A percentile compares a stretch with the other conserved stretches of the same genome.
Conservation (phyloP, 805 yeast genomes). For the Diddensiella santjacobensis region DNA sequence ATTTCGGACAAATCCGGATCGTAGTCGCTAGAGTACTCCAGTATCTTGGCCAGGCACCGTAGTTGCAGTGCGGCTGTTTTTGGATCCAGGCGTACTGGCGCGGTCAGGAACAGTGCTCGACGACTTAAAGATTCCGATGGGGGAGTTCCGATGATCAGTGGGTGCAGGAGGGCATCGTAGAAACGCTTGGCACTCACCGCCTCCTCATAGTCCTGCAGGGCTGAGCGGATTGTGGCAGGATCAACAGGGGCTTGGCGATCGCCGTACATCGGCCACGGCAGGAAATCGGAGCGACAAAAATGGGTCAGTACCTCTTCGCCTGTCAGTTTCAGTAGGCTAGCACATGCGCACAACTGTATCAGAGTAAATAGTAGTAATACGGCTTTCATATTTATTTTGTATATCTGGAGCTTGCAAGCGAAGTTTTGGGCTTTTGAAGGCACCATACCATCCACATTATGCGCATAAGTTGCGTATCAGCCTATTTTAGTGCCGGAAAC, state of each 20-base stretch:
- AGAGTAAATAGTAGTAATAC: too few species aligned
- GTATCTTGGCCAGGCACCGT: not conserved
- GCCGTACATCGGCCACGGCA: not conserved
- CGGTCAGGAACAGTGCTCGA: not conserved
- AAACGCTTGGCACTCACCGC: not conserved
- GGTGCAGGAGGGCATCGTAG: not conserved
- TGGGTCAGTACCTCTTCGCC: not conserved
- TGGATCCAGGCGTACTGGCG: not conserved
- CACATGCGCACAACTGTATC: too few species aligned
- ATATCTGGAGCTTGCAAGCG: too few species aligned
- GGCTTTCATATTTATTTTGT: too few species aligned
- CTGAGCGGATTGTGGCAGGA: not conserved
- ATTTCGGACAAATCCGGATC: not conserved
- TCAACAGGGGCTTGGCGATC: not conserved
- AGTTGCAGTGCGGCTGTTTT: not conserved
- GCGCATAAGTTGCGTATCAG: too few species aligned
- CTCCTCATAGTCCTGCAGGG: not conserved
- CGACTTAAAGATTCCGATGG: not conserved
- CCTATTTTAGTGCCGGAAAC: too few species aligned
- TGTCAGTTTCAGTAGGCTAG: too few species aligned
- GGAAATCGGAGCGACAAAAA: not conserved
- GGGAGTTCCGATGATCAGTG: not conserved
- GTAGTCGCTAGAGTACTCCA: not conserved
- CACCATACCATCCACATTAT: too few species aligned
- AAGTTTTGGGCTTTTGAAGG: too few species aligned